phyloP scores from a whole-genome alignment of 2,329 filamentous ascomycete genomes.

The Claviceps citrina region DNA sequence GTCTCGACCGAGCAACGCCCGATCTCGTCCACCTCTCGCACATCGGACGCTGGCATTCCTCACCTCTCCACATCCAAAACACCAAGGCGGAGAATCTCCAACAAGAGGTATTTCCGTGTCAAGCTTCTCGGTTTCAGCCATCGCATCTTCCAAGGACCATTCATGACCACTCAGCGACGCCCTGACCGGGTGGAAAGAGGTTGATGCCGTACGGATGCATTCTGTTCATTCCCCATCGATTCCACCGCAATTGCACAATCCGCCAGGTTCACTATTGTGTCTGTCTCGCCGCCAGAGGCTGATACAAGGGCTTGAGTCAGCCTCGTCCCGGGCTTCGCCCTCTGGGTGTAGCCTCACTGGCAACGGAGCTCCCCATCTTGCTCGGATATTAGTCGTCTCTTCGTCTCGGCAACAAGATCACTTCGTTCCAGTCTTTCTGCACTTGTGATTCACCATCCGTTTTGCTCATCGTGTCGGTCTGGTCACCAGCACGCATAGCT shows the following conservation, averaged over 20 bases:
- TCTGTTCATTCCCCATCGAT: constrained; percentile 23
- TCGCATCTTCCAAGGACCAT: no score
- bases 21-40: background rate
- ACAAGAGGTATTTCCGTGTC: background rate
- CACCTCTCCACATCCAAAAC: background rate
- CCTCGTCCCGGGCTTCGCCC: constrained; percentile 7
- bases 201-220: constrained; percentile 39
- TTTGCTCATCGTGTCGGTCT: constrained; percentile 29
- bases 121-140: background rate
- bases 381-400: constrained; percentile 9
- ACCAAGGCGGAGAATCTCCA: background rate
- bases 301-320: constrained; percentile 8
- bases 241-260: constrained; percentile 10
- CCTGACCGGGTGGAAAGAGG: constrained; percentile 12
- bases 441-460: constrained; percentile 13
- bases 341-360: constrained; percentile 4
- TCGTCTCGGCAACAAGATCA: no score
- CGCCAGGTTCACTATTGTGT: constrained; percentile 17
- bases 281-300: constrained; percentile 2
- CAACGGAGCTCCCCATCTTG: constrained; percentile 3
- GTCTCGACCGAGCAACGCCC: background rate
- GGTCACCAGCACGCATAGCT: constrained; percentile 30
- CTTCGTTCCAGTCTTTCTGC: constrained; percentile 29
- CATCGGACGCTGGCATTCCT: constrained; percentile 1
- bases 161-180: background rate